phyloP scores from a whole-genome alignment of 192 early-diverging fungal species.

The Rhizophlyctis rosea region DNA sequence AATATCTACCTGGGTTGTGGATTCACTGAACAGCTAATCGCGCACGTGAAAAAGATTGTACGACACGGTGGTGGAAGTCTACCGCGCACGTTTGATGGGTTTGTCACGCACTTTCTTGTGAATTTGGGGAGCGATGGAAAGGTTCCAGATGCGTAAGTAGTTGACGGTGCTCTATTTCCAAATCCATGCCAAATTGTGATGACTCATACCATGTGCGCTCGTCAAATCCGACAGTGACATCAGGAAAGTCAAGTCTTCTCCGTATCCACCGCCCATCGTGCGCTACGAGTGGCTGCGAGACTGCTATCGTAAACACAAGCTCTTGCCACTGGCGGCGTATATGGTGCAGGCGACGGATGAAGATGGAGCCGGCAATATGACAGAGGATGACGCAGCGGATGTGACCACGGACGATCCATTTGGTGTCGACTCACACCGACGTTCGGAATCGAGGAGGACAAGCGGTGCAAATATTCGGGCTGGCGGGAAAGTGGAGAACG shows the following conservation, averaged over 20 bases:
- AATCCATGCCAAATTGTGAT: no score
- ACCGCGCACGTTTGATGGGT: constrained; percentile 6
- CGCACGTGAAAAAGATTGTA: constrained; percentile 14
- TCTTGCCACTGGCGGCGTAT: not conserved
- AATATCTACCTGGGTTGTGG: constrained; percentile 27
- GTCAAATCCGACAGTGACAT: constrained; percentile 13
- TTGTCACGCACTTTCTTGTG: constrained; percentile 28
- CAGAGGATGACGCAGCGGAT: not conserved
- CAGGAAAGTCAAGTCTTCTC: not conserved
- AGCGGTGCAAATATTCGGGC: not conserved
- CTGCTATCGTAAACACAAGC: constrained; percentile 12
- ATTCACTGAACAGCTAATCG: constrained; percentile 13
- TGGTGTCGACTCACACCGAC: no score
- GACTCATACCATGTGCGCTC: no score
- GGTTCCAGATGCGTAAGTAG: no score
- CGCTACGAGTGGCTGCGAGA: constrained; percentile 18
- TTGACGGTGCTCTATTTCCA: no score
- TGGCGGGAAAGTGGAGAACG: no score
- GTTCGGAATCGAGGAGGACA: not conserved
- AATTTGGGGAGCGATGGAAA: no score
- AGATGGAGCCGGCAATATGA: not conserved
- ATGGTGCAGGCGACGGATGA: constrained; percentile 2
- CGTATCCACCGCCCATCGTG: constrained; percentile 6
- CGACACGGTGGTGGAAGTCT: constrained; percentile 25
- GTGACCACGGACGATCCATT: no score